Percentiles rank a stretch among this genome's conserved stretches.
Conservation (phyloP, 2,329 filamentous ascomycete species). For the Aureobasidium vineae region DNA sequence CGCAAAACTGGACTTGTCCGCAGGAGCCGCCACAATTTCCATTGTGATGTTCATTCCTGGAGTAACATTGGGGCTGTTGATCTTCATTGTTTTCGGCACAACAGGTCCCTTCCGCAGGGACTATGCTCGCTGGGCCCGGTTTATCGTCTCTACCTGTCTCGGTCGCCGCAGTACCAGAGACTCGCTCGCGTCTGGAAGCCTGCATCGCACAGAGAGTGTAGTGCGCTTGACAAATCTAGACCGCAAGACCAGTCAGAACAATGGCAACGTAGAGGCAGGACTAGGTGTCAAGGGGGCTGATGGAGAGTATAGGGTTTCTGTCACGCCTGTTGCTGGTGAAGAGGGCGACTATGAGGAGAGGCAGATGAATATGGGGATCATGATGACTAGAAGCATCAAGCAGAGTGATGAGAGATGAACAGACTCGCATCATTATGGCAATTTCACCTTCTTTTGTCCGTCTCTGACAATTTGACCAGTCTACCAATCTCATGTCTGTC, state of each 20-base stretch:
- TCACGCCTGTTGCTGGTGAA: neutral
- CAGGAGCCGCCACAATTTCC: slow-evolving; percentile 13
- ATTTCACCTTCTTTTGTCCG: neutral
- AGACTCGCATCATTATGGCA: neutral
- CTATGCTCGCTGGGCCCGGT: slow-evolving; percentile 15
- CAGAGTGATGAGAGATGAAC: slow-evolving; percentile 15
- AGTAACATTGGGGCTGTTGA: slow-evolving; percentile 13
- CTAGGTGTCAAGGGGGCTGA: neutral
- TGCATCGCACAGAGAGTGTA: slow-evolving; percentile 12
- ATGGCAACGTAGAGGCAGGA: neutral
- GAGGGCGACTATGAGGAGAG: neutral
- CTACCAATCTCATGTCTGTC: too few species aligned
- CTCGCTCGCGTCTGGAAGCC: neutral
- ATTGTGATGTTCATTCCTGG: slow-evolving; percentile 26
- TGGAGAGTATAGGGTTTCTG: slow-evolving; percentile 5
- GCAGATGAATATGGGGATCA: slow-evolving; percentile 7
- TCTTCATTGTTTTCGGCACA: slow-evolving; percentile 24
- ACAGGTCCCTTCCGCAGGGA: slow-evolving; percentile 25
- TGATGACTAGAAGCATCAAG: slow-evolving; percentile 14
- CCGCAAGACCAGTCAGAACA: neutral
- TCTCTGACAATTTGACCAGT: too few species aligned
- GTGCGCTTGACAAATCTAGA: slow-evolving; percentile 13
- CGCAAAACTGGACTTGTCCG: slow-evolving; percentile 27
- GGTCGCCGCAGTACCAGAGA: neutral
- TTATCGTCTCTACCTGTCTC: neutral